Base-by-base conservation (phyloP, 129 eudicot species). In the Escallonia rubra region DNA sequence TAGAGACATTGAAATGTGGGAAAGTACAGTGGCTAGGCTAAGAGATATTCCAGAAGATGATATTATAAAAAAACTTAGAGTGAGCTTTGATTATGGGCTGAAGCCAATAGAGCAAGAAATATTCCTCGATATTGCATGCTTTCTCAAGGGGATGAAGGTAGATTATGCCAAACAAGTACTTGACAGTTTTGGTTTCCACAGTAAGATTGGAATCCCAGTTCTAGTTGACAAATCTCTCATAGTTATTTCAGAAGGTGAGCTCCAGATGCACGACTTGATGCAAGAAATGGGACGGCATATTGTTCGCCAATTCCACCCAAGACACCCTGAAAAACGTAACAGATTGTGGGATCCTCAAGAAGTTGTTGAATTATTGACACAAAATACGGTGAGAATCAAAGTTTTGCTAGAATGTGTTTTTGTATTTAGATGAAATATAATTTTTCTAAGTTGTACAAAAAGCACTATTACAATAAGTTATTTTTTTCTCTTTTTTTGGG, bases 81-180 rank as follows among this genome's bases (percentile, higher is more conserved):
- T 62, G 38, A 63, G 67, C 40, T 67, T 5, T 47, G 70, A 51
- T 39, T 1, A 23, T 23, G 69, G 71, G 45, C 39, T 69, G 41
- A 57, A 45, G 4, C 38, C 10, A 3, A 3, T 10, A 49, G 64
- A 56, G 38, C 23, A 46, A 46, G 23, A 70, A 0, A 70, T 47
- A 12, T 76, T 76, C 51, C 14, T 76, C 10, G 69, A 70, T 69
- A 70, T 76, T 76, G 80, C 80, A 39, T 76, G 75, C 50, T 47
- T 76, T 45, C 56, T 63, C 39, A 50, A 63, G 13, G 80, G 71
- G 46, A 10, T 15, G 15, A 7, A 39, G 43, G 16, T 3, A 65
- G 6, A 63, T 40, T 14, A n/a, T 38, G 66, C 47, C 0, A 14
- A 10, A 41, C 44, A 40, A 54, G 57, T 43, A 41, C 66, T 76